Evolutionary conservation across 1,284 basidiomycete genomes (phyloP).

Genomic region (Ustilago sp.): DNA sequence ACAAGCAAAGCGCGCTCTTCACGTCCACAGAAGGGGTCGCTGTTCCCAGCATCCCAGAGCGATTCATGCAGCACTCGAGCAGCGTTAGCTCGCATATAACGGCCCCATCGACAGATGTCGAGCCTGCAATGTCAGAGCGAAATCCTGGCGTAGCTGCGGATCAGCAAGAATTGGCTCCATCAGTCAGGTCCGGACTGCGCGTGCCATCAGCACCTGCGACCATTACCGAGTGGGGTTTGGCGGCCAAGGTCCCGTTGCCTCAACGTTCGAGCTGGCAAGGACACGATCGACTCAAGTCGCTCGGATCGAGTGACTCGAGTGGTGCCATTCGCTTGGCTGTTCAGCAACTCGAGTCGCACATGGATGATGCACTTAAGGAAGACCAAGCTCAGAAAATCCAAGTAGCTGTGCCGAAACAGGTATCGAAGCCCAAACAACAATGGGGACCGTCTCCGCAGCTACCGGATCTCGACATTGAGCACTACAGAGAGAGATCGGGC

Average conservation of each 20-base stretch:
- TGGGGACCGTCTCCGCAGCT: slow-evolving; percentile 58
- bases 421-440: slow-evolving; percentile 17
- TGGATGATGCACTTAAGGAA: slow-evolving; percentile 55
- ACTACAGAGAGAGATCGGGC: slow-evolving; percentile 39
- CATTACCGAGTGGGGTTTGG: slow-evolving; percentile 21
- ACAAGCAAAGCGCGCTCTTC: slow-evolving; percentile 23
- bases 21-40: slow-evolving; percentile 29
- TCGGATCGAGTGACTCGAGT: slow-evolving; percentile 25
- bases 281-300: slow-evolving; percentile 31
- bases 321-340: slow-evolving; percentile 48
- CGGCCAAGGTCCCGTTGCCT: slow-evolving; percentile 23
- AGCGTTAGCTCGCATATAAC: slow-evolving; percentile 13
- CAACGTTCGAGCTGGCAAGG: slow-evolving; percentile 49
- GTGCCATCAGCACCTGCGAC: slow-evolving; percentile 40
- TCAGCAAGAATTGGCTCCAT: slow-evolving; percentile 15
- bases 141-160: background rate
- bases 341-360: slow-evolving; percentile 51
- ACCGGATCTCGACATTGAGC: slow-evolving; percentile 44
- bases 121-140: background rate
- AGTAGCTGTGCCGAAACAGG: slow-evolving; percentile 4
- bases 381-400: slow-evolving; percentile 25
- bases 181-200: slow-evolving; percentile 21
- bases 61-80: slow-evolving; percentile 31
- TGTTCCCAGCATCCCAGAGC: slow-evolving; percentile 39
- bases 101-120: background rate